Conservation (phyloP, 768 basidiomycete genomes). For the Rhizopogon sp. region DNA sequence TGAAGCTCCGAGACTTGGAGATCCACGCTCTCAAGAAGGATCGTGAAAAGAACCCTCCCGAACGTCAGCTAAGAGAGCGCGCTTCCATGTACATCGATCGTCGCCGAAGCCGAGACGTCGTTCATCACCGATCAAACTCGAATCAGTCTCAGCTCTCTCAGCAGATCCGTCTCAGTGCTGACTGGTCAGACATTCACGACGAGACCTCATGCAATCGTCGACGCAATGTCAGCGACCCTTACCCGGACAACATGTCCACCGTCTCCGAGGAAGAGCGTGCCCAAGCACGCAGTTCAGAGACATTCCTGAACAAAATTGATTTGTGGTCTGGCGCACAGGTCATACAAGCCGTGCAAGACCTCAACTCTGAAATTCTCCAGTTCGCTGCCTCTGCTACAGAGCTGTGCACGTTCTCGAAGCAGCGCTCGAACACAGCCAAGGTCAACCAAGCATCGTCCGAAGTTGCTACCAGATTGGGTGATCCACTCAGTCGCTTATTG, state of each 20-base stretch:
- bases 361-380: conserved; percentile 79
- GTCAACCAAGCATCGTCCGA: conserved; percentile 52
- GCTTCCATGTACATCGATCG: conserved; percentile 19
- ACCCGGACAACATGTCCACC: conserved; percentile 23
- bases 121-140: conserved; percentile 25
- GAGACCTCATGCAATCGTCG: conserved; percentile 11
- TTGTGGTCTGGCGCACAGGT: conserved; percentile 73
- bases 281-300: conserved; percentile 52
- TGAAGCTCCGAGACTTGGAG: conserved; percentile 56
- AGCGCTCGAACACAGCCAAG: conserved; percentile 34
- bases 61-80: conserved; percentile 16
- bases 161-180: conserved; percentile 26
- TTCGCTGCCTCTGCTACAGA: conserved; percentile 75
- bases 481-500: conserved; percentile 55
- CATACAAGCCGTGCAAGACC: conserved; percentile 72
- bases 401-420: conserved; percentile 48
- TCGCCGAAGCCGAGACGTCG: conserved; percentile 24
- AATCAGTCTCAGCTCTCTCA: conserved; percentile 24
- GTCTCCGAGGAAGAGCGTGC: conserved; percentile 51
- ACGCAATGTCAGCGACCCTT: conserved; percentile 7
- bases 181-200: conserved; percentile 26
- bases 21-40: conserved; percentile 47
- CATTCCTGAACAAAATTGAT: conserved; percentile 71
- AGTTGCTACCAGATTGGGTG: conserved; percentile 59
- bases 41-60: conserved; percentile 24